Evolutionary conservation across 345 rosid genomes (phyloP).

Genomic region (Streptanthus diversifolius): DNA sequence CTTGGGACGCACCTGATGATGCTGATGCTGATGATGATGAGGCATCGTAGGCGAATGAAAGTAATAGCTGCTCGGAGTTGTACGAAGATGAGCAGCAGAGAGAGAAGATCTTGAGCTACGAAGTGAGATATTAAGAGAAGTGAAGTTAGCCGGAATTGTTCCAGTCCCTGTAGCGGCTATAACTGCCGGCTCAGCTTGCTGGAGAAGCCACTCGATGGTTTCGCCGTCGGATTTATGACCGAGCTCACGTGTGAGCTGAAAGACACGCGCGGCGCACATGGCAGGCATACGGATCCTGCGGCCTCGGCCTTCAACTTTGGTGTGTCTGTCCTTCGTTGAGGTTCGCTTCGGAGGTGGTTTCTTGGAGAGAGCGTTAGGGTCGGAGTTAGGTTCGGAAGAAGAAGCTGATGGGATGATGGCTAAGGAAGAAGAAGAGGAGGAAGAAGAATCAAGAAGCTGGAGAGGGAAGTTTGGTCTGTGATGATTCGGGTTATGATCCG

Average conservation of each 20-base stretch:
- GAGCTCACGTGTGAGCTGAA: slow-evolving; percentile 85
- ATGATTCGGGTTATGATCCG: slow-evolving; percentile 39
- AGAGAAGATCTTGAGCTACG: slow-evolving; percentile 74
- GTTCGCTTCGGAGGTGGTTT: slow-evolving; percentile 69
- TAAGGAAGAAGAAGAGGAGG: slow-evolving; percentile 40
- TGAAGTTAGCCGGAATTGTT: slow-evolving; percentile 85
- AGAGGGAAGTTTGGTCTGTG: slow-evolving; percentile 76
- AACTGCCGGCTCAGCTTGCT: slow-evolving; percentile 90
- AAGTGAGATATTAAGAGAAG: slow-evolving; percentile 84
- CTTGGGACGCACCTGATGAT: slow-evolving; percentile 31
- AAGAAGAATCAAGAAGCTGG: slow-evolving; percentile 59
- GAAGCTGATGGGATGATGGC: slow-evolving; percentile 32
- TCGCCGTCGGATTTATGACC: slow-evolving; percentile 92
- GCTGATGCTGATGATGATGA: slow-evolving; percentile 11
- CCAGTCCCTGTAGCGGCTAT: slow-evolving; percentile 94
- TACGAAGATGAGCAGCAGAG: slow-evolving; percentile 66
- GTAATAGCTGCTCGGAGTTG: slow-evolving; percentile 41
- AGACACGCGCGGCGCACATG: slow-evolving; percentile 86
- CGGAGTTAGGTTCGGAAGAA: slow-evolving; percentile 30
- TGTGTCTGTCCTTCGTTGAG: slow-evolving; percentile 84
- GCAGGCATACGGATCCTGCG: slow-evolving; percentile 98
- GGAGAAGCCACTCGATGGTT: slow-evolving; percentile 84
- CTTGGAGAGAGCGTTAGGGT: slow-evolving; percentile 35
- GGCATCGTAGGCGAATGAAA: slow-evolving; percentile 24
- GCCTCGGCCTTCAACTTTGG: slow-evolving; percentile 95